Evolutionary conservation across 208 protist species (phyloP).

Genomic region (Acanthamoeba castellanii): DNA sequence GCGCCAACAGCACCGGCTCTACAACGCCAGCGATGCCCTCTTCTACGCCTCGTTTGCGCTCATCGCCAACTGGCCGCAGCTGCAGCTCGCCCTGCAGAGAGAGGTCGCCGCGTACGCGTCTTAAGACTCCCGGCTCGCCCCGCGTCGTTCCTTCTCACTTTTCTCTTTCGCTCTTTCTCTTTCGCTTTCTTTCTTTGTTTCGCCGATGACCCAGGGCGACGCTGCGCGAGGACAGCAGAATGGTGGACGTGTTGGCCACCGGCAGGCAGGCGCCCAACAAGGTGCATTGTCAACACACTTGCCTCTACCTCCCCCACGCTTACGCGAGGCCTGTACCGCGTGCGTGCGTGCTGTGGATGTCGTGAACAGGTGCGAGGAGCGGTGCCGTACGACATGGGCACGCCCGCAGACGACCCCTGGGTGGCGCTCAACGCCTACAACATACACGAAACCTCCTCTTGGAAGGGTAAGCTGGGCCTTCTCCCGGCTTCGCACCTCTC

Average conservation of each 20-base stretch:
- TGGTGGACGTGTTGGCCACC: slow-evolving; percentile 57
- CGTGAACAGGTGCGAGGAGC: slow-evolving; percentile 38
- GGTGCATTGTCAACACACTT: neutral
- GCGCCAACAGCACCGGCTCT: slow-evolving; percentile 86
- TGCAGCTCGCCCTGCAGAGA: slow-evolving; percentile 84
- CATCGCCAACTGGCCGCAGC: slow-evolving; percentile 83
- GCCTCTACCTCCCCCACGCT: neutral
- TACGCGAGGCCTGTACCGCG: neutral
- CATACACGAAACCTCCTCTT: slow-evolving; percentile 85
- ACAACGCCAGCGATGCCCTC: slow-evolving; percentile 91
- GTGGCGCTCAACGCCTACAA: slow-evolving; percentile 86
- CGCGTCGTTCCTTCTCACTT: neutral
- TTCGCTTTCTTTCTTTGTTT: neutral
- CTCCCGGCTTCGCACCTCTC: too few relatives aligned
- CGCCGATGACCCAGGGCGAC: slow-evolving; percentile 77
- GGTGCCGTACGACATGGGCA: slow-evolving; percentile 89
- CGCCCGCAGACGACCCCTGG: slow-evolving; percentile 86
- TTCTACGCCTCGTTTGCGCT: slow-evolving; percentile 90
- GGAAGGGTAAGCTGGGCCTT: slow-evolving; percentile 32
- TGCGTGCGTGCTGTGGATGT: neutral
- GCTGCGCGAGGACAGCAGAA: slow-evolving; percentile 65
- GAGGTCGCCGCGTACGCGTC: slow-evolving; percentile 75
- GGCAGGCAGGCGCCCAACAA: slow-evolving; percentile 78
- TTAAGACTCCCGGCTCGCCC: neutral
- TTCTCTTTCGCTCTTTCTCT: neutral